Base-by-base conservation (phyloP, 179 eudicot genomes). In the Corrigiola litoralis region DNA sequence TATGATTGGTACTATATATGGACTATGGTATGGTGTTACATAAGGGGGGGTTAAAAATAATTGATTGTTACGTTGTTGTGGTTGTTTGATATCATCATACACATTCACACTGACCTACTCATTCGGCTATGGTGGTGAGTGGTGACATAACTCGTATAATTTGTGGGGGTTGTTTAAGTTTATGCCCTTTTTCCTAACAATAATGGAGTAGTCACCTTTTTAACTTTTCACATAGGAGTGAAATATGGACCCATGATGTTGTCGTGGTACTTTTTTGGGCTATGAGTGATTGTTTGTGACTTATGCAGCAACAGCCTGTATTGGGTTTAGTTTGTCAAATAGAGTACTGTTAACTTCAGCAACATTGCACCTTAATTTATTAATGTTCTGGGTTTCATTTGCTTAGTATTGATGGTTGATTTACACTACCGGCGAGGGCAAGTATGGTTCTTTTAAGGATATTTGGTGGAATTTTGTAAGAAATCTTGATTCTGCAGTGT, bases 61-160 rank as follows among this genome's bases (percentile, higher is more conserved):
- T 36, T 67, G 45, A 27, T 32, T 34, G 61, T 61, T n/a, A n/a
- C n/a, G n/a, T n/a, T n/a, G n/a, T n/a, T n/a, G n/a, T n/a, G n/a
- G n/a, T n/a, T n/a, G n/a, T n/a, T n/a, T 67, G 45, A 37, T 48
- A 37, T 46, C 36, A 54, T 68, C 28, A 34, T 29, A 4, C 34
- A 24, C 37, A 40, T 38, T 13, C 29, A 16, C 16, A 32, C 46
- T n/a, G n/a, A 72, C 67, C 71, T 62, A 62, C 68, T 48, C 24
- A 56, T 62, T 46, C 5, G 73, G 65, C 28, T 16, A n/a, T n/a
- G n/a, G n/a, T n/a, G n/a, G n/a, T n/a, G n/a, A n/a, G n/a, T n/a
- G 58, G 65, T 68, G 77, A 63, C 73, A 74, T 68, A 68, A 73
- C 45, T n/a, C n/a, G n/a, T n/a, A n/a, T n/a, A n/a, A n/a, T n/a